Percentiles rank a stretch among this genome's conserved stretches.
phyloP scores from a whole-genome alignment of 345 rosid genomes.

The Eucalyptus pauciflora region DNA sequence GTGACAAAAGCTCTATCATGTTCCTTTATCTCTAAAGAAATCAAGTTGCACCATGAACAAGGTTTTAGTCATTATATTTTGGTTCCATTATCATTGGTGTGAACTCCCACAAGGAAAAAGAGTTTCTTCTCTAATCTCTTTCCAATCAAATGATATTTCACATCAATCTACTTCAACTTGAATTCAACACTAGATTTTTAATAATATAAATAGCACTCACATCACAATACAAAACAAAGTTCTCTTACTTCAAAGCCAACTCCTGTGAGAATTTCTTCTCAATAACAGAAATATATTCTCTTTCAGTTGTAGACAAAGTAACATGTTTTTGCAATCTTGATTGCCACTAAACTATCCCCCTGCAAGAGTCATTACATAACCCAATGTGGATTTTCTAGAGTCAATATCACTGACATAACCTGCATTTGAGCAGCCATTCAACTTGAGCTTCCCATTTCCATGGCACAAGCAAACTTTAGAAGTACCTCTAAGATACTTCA shows the following conservation, averaged over 20 bases:
- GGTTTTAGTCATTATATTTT: background rate
- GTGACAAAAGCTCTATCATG: background rate
- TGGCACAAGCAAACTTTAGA: background rate
- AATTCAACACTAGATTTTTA: background rate
- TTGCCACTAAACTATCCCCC: background rate
- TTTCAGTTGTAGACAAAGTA: background rate
- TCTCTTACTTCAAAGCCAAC: background rate
- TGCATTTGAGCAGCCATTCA: background rate
- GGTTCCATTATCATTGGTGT: background rate
- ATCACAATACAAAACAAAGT: background rate
- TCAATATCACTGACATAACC: background rate
- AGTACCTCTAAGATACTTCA: background rate
- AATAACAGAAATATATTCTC: background rate
- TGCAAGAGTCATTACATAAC: background rate
- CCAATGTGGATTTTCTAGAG: background rate
- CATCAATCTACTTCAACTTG: background rate
- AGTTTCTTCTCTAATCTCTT: background rate
- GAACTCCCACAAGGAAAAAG: background rate
- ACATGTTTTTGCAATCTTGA: background rate
- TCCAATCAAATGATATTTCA: background rate
- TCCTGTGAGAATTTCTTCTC: background rate
- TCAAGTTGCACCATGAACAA: background rate
- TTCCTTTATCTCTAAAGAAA: background rate
- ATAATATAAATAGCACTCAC: background rate
- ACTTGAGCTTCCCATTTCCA: background rate